Evolutionary conservation across 2,329 filamentous ascomycete genomes (phyloP), one percentile per base, ranked within the genome.

Genomic region (Penicillium brasilianum): DNA sequence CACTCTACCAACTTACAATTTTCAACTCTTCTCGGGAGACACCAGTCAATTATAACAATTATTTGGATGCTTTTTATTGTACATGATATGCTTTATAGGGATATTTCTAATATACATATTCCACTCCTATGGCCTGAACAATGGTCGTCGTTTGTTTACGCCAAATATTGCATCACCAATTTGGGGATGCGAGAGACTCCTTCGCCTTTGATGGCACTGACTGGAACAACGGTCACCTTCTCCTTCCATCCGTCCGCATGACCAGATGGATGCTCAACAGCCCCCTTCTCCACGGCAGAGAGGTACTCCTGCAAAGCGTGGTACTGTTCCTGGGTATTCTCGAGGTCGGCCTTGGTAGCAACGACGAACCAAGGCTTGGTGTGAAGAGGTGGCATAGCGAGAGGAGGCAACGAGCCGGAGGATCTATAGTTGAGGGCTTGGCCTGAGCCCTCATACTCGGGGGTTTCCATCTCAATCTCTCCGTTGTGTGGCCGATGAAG

Each of bases 291-390:
- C 25, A 98, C 84, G 4, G 80, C 80, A 4, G 85, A 82, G 4
- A 99, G 78, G 76, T 97, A 97, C 9, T 79, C 78, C 66, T 88
- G 87, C 67, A 99, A 80, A 55, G 80, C 77, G 37, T 76, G 78
- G 74, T 92, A 99, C 73, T 95, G 96, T 25, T 87, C 85, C 74
- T 93, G 86, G 1, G 95, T 96, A 3, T 85, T 85, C 3, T 88
- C 86, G 57, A 96, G 75, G 74, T 98, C 94, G 0, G 92, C 93
- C 78, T 98, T 98, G 20, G 93, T 97, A 1, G 92, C 94, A 46
- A 97, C 88, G 5, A 97, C 93, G 71, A 96, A 95, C 95, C 95
- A 99, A 0, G 95, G 93, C 80, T 99, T 99, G 36, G 86, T 87
- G n/a, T 91, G 90, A 66, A 98, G 96, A 43, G 90, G 87, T n/a